A percentile compares a stretch with the other conserved stretches of the same genome.
These are phyloP conservation scores for Salix brachista DNA, from an alignment of 345 rosid species.

Conservation along the genomic window DNA sequence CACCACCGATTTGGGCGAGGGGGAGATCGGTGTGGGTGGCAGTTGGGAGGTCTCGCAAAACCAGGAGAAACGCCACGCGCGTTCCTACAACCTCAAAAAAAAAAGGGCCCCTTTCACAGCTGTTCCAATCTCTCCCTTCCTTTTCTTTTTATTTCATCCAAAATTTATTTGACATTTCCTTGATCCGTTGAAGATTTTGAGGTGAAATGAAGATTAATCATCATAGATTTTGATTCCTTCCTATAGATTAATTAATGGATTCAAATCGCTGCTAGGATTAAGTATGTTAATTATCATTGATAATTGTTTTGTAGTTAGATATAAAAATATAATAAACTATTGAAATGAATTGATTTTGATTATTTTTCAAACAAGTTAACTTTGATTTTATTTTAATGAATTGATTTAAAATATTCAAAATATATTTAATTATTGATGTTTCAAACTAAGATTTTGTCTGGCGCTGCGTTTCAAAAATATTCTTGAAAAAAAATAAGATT, in stretches of 20 bases:
- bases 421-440: no score
- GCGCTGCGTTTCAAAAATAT: accelerated
- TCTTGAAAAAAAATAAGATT: no score
- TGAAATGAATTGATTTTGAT: no score
- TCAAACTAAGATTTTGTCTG: no score
- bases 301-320: no score
- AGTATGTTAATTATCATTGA: no score
- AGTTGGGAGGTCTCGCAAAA: constrained; percentile 42
- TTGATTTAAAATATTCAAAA: background rate
- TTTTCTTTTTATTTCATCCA: background rate
- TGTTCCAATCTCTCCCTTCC: constrained; percentile 29
- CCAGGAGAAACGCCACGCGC: constrained; percentile 53
- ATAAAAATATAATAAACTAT: no score
- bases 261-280: no score
- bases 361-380: no score
- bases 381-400: background rate
- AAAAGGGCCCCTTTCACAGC: constrained; percentile 28
- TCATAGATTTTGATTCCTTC: background rate
- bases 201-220: background rate
- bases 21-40: constrained; percentile 22
- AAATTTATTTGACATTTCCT: background rate
- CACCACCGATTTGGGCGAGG: constrained; percentile 4
- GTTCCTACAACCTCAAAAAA: constrained; percentile 43
- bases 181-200: background rate
- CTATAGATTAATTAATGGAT: background rate